These are phyloP conservation scores for Scytalidium lignicola DNA, from an alignment of 2,329 filamentous ascomycete genomes.

Conservation along the genomic window DNA sequence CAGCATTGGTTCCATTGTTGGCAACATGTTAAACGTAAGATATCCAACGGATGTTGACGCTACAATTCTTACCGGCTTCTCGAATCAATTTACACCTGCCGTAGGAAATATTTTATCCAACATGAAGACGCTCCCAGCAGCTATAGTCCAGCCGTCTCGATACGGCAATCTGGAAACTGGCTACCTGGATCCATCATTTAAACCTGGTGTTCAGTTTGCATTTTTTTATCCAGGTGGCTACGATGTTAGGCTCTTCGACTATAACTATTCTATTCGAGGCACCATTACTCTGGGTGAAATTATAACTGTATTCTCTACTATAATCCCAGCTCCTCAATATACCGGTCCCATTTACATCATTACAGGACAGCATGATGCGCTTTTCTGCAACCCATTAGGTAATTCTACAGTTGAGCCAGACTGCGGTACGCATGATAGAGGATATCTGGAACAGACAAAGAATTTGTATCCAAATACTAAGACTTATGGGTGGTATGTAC, in stretches of 20 bases:
- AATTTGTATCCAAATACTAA: constrained; percentile 8
- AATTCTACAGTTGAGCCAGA: constrained; percentile 3
- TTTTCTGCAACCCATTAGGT: constrained; percentile 13
- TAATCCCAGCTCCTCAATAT: constrained; percentile 6
- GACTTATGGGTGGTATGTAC: constrained; percentile 4
- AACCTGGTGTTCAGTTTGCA: constrained; percentile 6
- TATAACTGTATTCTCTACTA: constrained; percentile 5
- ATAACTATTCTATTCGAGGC: constrained; percentile 8
- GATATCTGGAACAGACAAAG: constrained; percentile 7
- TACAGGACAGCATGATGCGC: constrained; percentile 11
- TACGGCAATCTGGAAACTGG: constrained; percentile 5
- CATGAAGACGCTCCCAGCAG: constrained; percentile 3
- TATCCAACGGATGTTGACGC: constrained; percentile 20
- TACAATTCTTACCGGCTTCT: constrained; percentile 18
- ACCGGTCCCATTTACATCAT: constrained; percentile 11
- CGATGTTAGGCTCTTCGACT: constrained; percentile 4
- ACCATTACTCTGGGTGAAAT: constrained; percentile 14
- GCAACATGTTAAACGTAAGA: constrained; percentile 12
- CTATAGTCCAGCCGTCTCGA: constrained; percentile 1
- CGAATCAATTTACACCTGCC: constrained; percentile 8
- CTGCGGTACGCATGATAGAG: constrained; percentile 5
- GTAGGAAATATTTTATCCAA: constrained; percentile 5
- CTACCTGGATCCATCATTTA: constrained; percentile 9
- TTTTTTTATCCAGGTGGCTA: constrained; percentile 12
- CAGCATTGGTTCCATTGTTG: constrained; percentile 15